Conservation (phyloP, 345 rosid genomes). For the Eucalyptus regnans region DNA sequence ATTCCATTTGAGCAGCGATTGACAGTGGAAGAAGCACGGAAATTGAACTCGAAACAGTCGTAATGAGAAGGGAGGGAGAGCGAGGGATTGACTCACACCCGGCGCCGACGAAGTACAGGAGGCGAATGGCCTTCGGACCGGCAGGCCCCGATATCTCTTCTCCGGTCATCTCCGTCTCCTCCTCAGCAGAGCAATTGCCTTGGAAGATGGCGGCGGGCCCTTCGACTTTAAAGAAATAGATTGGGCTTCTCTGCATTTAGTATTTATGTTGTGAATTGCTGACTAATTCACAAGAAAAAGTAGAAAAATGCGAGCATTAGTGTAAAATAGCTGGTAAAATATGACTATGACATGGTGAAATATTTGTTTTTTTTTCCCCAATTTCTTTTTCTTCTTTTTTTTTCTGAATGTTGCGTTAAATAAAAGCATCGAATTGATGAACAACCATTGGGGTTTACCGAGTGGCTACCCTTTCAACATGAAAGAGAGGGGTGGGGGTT, state of each 20-base stretch:
- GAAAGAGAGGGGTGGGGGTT: too few species aligned
- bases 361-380: neutral
- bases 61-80: neutral
- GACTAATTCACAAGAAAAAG: neutral
- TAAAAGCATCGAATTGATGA: neutral
- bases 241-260: neutral
- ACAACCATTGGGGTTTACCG: too few species aligned
- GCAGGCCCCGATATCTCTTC: constrained; percentile 49
- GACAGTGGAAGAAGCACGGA: neutral
- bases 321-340: neutral
- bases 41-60: neutral
- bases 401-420: neutral
- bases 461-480: too few species aligned
- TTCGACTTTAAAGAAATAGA: too few species aligned
- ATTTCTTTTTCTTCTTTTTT: neutral
- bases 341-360: neutral
- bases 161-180: constrained; percentile 6
- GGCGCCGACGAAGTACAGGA: constrained; percentile 60
- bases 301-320: neutral
- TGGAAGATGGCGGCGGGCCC: neutral
- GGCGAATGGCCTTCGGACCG: constrained; percentile 51
- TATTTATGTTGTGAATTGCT: neutral
- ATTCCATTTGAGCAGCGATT: neutral
- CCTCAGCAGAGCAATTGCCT: neutral
- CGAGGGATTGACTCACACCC: constrained; percentile 33